Base-by-base conservation (phyloP, 2,329 filamentous ascomycete species). In the Capronia americana region DNA sequence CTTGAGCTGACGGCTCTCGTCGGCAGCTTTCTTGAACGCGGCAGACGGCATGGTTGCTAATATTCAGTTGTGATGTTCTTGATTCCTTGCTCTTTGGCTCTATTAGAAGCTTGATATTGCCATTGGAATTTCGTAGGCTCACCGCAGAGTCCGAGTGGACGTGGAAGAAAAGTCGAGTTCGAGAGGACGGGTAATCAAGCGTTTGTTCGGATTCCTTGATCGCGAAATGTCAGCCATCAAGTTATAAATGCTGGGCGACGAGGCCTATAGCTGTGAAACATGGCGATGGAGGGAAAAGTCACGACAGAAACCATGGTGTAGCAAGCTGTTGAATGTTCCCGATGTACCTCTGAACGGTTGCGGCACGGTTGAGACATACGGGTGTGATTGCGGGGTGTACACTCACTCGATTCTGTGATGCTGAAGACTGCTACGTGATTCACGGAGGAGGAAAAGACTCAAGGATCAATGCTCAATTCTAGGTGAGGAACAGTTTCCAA, bases 1-100 rank as follows among this genome's bases (percentile, higher is more conserved):
- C 63, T 75, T 74, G 59, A 79, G 73, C 57, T 77, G 76, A 56
- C 73, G 71, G 71, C 75, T 76, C 26, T 74, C 74, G 28, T 73
- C 72, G 51, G 76, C 70, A 28, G 77, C 77, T 63, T 74, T 72
- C 56, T 74, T 64, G 70, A 79, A 79, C 26, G 72, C 72, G 57
- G 74, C 67, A 28, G 74, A 71, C 58, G 71, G 68, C 72, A 73
- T 73, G 24, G 38, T 70, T 56, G 41, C 26, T 30, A 30, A 8
- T 6, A 5, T 30, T 24, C 38, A n/a, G 38, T 7, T 28, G n/a
- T 48, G 10, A 11, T 54, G n/a, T 61, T n/a, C 46, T 20, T 48
- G 53, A 57, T 53, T n/a, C 53, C n/a, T 54, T 61, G 23, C 12
- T 26, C n/a, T 32, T 57, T 23, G 30, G 6, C n/a, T 48, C 24